phyloP scores from a whole-genome alignment of 176 grass and related monocot species.

The Avena eriantha region DNA sequence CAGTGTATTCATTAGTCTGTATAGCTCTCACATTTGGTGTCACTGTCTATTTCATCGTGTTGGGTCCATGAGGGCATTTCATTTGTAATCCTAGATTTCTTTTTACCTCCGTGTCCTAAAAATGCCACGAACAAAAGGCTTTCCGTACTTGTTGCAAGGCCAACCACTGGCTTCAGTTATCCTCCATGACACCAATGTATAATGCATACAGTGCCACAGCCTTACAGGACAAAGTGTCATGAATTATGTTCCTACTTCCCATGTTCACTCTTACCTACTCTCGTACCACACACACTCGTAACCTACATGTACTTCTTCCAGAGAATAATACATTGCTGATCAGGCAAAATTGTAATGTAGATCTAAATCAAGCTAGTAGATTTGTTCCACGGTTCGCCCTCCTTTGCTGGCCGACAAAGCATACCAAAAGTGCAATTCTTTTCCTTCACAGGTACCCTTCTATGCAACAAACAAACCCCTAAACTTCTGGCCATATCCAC shows the following conservation, averaged over 20 bases:
- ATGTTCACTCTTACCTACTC: slow-evolving; percentile 45
- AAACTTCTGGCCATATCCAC: not conserved
- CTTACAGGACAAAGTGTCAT: not conserved
- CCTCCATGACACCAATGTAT: slow-evolving; percentile 6
- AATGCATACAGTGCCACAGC: not conserved
- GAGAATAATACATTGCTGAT: slow-evolving; percentile 9
- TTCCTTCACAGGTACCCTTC: not conserved
- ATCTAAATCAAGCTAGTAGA: slow-evolving; percentile 33
- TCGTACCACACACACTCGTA: slow-evolving; percentile 18
- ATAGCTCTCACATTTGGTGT: no score
- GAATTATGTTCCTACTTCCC: slow-evolving; percentile 33
- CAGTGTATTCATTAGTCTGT: no score
- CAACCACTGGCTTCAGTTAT: not conserved
- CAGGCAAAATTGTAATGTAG: slow-evolving; percentile 17
- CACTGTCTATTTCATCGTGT: no score
- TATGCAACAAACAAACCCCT: no score
- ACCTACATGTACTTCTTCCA: slow-evolving; percentile 17
- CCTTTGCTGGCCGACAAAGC: not conserved
- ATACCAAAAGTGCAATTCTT: not conserved
- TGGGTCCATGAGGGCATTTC: no score
- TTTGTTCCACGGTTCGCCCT: not conserved
- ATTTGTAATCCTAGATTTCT: no score
- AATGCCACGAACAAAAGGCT: not conserved
- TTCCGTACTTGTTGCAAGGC: not conserved
- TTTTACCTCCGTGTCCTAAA: not conserved